Conservation (phyloP, 345 rosid species). For the Salix viminalis region DNA sequence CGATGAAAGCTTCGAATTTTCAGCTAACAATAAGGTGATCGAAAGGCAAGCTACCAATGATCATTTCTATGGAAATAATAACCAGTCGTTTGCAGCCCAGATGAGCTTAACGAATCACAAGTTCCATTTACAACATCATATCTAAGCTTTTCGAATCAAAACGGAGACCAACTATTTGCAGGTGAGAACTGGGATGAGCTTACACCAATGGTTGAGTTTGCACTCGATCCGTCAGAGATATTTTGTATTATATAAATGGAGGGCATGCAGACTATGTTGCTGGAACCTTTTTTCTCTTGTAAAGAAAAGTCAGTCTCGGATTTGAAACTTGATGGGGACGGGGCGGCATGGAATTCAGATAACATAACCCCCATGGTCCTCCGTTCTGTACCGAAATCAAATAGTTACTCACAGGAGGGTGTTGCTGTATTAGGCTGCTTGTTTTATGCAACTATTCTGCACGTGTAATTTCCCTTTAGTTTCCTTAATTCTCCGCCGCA, state of each 20-base stretch:
- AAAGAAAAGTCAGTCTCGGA: background rate
- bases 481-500: background rate
- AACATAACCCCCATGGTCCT: background rate
- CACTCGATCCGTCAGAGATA: background rate
- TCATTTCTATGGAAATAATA: background rate
- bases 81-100: conserved; percentile 5
- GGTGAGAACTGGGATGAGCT: conserved; percentile 37
- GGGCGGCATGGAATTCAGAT: background rate
- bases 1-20: background rate
- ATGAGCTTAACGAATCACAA: conserved; percentile 7
- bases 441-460: background rate
- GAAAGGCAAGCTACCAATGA: conserved; percentile 6
- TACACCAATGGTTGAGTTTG: conserved; percentile 27
- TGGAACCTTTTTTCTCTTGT: background rate
- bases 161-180: background rate
- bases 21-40: background rate
- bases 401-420: too few species aligned
- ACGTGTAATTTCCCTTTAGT: background rate
- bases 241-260: background rate
- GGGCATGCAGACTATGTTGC: background rate
- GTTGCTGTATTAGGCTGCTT: background rate
- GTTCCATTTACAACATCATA: conserved; percentile 12
- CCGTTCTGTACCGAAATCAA: background rate
- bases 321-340: background rate
- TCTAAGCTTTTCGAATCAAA: conserved; percentile 8